phyloP scores from a whole-genome alignment of 352 stramenopile species.

The Pythium sp. region DNA sequence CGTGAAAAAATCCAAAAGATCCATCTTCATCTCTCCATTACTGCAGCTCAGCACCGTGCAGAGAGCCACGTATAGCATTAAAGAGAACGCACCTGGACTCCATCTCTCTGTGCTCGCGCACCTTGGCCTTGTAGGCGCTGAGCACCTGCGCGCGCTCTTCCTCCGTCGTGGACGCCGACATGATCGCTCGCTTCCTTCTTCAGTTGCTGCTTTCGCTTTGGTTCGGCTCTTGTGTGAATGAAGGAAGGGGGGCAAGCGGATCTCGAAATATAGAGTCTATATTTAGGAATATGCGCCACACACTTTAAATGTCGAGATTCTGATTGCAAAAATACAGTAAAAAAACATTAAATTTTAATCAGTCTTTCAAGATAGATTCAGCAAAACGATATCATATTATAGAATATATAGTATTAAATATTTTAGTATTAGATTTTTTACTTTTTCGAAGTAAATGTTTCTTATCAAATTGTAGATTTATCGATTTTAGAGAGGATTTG shows the following conservation, averaged over 20 bases:
- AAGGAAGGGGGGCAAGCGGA: conserved; percentile 2
- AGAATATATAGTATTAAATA: background rate
- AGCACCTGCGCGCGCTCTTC: conserved; percentile 92
- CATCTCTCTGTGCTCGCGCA: conserved; percentile 96
- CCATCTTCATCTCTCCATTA: background rate
- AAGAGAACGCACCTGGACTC: conserved; percentile 79
- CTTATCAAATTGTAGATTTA: background rate
- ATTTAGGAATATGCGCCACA: background rate
- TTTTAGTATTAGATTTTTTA: too few relatives aligned
- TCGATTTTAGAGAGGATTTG: background rate
- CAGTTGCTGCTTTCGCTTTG: background rate
- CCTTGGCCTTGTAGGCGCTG: conserved; percentile 94
- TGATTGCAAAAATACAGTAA: background rate
- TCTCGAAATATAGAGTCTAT: conserved; percentile 2
- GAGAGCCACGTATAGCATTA: background rate
- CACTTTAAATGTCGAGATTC: conserved; percentile 6
- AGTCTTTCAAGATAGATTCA: background rate
- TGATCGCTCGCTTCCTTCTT: conserved; percentile 22
- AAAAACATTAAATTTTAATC: background rate
- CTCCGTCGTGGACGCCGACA: conserved; percentile 64
- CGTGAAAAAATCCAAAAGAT: conserved; percentile 14
- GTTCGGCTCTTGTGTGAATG: background rate
- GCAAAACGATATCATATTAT: background rate
- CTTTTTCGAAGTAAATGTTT: too few relatives aligned
- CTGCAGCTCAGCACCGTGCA: background rate